Percentiles rank a stretch among this genome's conserved stretches.
Evolutionary conservation across 306 rosid genomes (phyloP).

Genomic region (Castanea sativa): DNA sequence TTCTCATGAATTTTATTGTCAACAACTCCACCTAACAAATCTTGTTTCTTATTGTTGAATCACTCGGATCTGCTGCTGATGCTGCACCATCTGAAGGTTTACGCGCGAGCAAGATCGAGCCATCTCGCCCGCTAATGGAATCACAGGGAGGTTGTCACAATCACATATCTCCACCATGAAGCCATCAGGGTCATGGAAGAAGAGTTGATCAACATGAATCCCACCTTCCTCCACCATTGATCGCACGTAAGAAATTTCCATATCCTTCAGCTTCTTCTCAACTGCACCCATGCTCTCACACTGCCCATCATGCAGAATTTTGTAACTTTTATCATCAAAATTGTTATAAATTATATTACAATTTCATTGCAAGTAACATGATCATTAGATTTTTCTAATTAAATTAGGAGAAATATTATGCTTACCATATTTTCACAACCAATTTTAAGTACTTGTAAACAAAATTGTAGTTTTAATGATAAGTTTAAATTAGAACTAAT

Average conservation of each 20-base stretch:
- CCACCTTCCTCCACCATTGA: conserved; percentile 85
- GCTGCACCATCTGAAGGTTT: conserved; percentile 29
- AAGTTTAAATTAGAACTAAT: too few relatives aligned
- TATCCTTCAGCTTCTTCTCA: conserved; percentile 83
- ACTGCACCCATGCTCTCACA: conserved; percentile 92
- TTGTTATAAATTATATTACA: not conserved
- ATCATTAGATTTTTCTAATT: too few relatives aligned
- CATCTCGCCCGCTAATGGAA: conserved; percentile 54
- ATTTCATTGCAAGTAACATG: not conserved
- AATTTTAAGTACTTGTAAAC: rapidly evolving
- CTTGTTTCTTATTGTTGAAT: not conserved
- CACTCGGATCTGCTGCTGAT: conserved; percentile 22
- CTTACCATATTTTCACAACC: rapidly evolving
- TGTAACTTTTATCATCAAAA: not conserved
- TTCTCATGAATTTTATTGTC: not conserved
- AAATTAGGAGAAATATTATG: too few relatives aligned
- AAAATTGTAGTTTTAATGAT: too few relatives aligned
- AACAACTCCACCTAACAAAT: not conserved
- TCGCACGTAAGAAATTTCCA: conserved; percentile 54
- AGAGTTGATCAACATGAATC: conserved; percentile 67
- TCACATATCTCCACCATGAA: conserved; percentile 97
- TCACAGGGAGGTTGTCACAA: conserved; percentile 79
- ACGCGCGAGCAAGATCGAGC: conserved; percentile 37
- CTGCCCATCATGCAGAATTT: conserved; percentile 22
- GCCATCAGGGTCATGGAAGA: conserved; percentile 96